Percentiles rank a stretch among this genome's conserved stretches.
phyloP scores from a whole-genome alignment of 1,139 yeast species.

The Candida sanyaensis region DNA sequence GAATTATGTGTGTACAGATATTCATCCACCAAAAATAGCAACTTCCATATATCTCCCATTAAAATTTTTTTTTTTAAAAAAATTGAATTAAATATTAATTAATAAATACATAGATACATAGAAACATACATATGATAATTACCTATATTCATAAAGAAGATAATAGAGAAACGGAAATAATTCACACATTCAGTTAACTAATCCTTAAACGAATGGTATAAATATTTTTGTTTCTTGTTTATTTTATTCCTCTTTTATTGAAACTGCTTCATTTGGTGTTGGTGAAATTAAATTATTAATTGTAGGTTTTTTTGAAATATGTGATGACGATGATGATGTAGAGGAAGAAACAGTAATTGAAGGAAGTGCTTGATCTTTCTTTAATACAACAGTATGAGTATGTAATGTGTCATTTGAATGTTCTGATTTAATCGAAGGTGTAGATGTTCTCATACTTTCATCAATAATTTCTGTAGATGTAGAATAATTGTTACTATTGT shows the following conservation, averaged over 20 bases:
- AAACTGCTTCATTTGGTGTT: neutral
- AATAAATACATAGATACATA: no score
- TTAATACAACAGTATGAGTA: neutral
- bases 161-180: no score
- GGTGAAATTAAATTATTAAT: slow-evolving; percentile 37
- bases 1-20: no score
- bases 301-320: slow-evolving; percentile 33
- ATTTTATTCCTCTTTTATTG: slow-evolving; percentile 14
- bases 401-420: slow-evolving; percentile 4
- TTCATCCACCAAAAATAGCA: no score
- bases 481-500: neutral
- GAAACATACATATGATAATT: no score
- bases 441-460: neutral
- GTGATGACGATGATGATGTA: neutral
- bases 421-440: slow-evolving; percentile 2
- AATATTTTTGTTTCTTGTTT: neutral
- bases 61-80: no score
- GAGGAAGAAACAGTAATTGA: neutral
- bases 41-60: no score
- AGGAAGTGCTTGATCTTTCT: neutral
- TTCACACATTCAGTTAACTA: neutral
- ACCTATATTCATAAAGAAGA: no score
- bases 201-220: neutral
- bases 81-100: no score
- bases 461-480: slow-evolving; percentile 1